Percentiles rank a stretch among this genome's conserved stretches.
Conservation (phyloP, 2,329 filamentous ascomycete species). For the Tolypocladium guangdongense region DNA sequence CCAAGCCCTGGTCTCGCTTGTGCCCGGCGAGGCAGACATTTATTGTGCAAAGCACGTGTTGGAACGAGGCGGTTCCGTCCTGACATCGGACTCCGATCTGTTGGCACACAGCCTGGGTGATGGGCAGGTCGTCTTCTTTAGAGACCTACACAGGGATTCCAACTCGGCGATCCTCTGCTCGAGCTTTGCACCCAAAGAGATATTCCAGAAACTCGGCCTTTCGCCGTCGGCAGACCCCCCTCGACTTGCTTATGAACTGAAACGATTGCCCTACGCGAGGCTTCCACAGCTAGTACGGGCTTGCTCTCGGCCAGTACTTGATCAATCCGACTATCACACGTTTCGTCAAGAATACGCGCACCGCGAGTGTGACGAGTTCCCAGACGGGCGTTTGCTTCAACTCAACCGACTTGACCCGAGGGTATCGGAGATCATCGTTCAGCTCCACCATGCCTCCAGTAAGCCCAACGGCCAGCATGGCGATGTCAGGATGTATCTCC, state of each 20-base stretch:
- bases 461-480: slow-evolving; percentile 4
- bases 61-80: slow-evolving; percentile 40
- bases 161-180: slow-evolving; percentile 13
- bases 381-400: slow-evolving; percentile 2
- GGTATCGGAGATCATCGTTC: slow-evolving; percentile 26
- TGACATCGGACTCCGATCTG: slow-evolving; percentile 85
- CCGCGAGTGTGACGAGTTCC: slow-evolving; percentile 5
- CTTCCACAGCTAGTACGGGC: slow-evolving; percentile 18
- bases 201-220: slow-evolving; percentile 31
- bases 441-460: slow-evolving; percentile 9
- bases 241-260: slow-evolving; percentile 25
- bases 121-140: slow-evolving; percentile 57
- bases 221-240: slow-evolving; percentile 14
- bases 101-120: slow-evolving; percentile 60
- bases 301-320: slow-evolving; percentile 11
- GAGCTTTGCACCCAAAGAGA: slow-evolving; percentile 22
- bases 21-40: slow-evolving; percentile 75
- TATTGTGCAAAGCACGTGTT: slow-evolving; percentile 62
- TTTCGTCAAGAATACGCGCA: slow-evolving; percentile 22
- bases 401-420: slow-evolving; percentile 23
- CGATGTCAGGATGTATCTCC: slow-evolving; percentile 47
- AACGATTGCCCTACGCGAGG: slow-evolving; percentile 13
- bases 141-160: slow-evolving; percentile 41
- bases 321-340: slow-evolving; percentile 12
- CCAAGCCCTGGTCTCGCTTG: slow-evolving; percentile 37